Evolutionary conservation across 495 filamentous ascomycete genomes (phyloP).

Genomic region (Platismatia glauca): DNA sequence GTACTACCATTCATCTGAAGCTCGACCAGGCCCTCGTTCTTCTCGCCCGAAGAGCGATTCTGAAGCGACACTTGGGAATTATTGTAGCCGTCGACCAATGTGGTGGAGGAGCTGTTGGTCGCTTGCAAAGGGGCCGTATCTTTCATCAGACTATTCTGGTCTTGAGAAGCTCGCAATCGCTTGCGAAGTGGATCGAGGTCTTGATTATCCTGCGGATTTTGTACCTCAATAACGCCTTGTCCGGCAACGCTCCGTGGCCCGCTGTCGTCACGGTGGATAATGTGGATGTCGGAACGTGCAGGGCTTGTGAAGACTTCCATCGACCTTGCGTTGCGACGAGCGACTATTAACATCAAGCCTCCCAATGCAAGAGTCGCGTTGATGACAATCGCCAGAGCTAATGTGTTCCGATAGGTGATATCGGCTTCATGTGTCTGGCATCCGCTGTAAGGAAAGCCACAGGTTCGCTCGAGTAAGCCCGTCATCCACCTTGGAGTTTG

Average conservation of each 20-base stretch:
- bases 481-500: neutral
- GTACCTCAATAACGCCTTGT: neutral
- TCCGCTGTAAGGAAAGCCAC: neutral
- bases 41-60: neutral
- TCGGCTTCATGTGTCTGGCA: neutral
- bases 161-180: neutral
- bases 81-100: neutral
- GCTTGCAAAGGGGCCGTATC: neutral
- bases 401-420: neutral
- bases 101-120: neutral
- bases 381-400: neutral
- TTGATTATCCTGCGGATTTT: neutral
- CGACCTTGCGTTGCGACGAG: neutral
- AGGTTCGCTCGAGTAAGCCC: neutral
- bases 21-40: neutral
- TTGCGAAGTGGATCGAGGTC: neutral
- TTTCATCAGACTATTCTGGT: neutral
- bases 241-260: neutral
- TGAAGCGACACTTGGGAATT: neutral
- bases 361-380: neutral
- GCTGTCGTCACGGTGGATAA: neutral
- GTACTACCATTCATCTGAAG: neutral
- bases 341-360: neutral
- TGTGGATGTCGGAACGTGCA: neutral
- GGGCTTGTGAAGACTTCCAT: slow-evolving; percentile 1